phyloP scores from a whole-genome alignment of 148 eudicot genomes.

The Diospyros kaki region DNA sequence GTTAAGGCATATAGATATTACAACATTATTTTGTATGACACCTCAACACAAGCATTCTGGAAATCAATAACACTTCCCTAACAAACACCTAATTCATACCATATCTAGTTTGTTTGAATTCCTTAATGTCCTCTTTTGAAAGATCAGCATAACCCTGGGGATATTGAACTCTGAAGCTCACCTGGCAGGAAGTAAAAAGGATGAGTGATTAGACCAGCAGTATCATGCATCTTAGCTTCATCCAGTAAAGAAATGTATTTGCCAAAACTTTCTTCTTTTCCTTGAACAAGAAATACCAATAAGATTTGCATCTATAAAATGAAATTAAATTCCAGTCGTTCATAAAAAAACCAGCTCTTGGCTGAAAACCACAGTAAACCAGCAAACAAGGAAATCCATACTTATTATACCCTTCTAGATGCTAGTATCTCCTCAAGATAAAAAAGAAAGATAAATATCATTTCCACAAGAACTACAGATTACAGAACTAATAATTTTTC shows the following conservation, averaged over 20 bases:
- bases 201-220: not conserved
- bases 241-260: not conserved
- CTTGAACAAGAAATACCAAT: not conserved
- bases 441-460: not conserved
- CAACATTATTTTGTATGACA: not conserved
- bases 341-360: not conserved
- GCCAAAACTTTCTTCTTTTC: not conserved
- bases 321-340: not conserved
- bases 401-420: not conserved
- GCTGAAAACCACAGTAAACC: not conserved
- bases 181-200: conserved; percentile 38
- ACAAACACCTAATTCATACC: conserved; percentile 37
- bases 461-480: not conserved
- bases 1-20: not conserved
- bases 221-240: not conserved
- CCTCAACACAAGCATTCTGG: not conserved
- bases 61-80: no score
- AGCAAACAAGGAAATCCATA: conserved; percentile 1
- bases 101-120: conserved; percentile 95
- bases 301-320: not conserved
- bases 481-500: not conserved
- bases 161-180: conserved; percentile 88
- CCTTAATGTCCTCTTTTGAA: conserved; percentile 87
- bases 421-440: not conserved
- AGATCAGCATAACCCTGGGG: conserved; percentile 85